phyloP scores from a whole-genome alignment of 306 rosid species.

The Rosa chinensis region DNA sequence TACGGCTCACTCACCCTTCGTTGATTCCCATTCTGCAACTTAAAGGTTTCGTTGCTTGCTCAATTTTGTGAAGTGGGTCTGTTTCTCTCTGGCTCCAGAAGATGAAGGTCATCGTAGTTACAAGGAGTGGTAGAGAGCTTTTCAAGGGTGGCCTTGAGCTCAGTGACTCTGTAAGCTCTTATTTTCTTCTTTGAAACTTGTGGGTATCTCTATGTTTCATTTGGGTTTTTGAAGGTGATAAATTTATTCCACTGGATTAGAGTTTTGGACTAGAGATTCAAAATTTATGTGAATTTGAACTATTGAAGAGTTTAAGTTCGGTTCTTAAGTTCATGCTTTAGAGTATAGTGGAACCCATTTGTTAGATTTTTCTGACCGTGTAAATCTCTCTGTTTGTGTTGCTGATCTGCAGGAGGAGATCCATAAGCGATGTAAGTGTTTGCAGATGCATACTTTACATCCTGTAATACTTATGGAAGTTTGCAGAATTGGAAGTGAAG shows the following conservation, averaged over 20 bases:
- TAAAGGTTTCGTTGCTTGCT: conserved; percentile 5
- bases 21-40: not conserved
- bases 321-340: too few species aligned
- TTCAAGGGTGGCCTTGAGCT: conserved; percentile 80
- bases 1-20: conserved; percentile 8
- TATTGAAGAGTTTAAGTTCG: not conserved
- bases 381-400: conserved; percentile 36
- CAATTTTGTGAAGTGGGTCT: conserved; percentile 32
- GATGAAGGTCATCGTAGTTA: conserved; percentile 84
- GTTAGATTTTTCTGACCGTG: conserved; percentile 20
- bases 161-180: conserved; percentile 61
- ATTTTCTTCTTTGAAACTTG: not conserved
- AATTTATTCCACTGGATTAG: not conserved
- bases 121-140: conserved; percentile 83
- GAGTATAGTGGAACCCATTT: conserved; percentile 4
- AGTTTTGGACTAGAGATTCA: conserved; percentile 9
- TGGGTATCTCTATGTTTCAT: not conserved
- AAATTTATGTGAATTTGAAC: not conserved
- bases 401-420: conserved; percentile 93
- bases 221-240: not conserved
- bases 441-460: not conserved
- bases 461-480: not conserved
- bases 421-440: conserved; percentile 72
- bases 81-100: conserved; percentile 23
- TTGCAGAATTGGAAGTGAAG: too few species aligned